Evolutionary conservation across 306 rosid species (phyloP).

Genomic region (Prunus mira): DNA sequence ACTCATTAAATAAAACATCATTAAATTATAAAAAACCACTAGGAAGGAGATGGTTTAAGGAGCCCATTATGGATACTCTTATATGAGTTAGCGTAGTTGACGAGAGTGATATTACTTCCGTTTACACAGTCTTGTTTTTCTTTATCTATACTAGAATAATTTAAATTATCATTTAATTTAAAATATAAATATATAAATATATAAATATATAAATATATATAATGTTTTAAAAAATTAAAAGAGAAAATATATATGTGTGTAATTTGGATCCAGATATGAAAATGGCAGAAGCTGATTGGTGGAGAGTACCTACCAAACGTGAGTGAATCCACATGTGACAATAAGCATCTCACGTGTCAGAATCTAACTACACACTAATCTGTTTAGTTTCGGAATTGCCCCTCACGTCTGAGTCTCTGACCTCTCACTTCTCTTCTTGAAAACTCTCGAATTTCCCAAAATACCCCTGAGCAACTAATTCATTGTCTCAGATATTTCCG

Average conservation of each 20-base stretch:
- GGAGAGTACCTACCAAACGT: neutral
- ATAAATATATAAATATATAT: no score
- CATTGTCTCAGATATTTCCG: neutral
- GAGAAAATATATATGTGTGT: neutral
- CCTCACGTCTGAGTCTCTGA: neutral
- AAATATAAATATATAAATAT: no score
- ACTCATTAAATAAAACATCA: no score
- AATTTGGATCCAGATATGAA: neutral
- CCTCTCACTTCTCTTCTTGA: neutral
- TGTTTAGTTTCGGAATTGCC: neutral
- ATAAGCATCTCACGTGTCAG: slow-evolving; percentile 8
- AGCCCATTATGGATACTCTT: no score
- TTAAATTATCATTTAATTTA: no score
- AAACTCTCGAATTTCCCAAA: slow-evolving; percentile 20
- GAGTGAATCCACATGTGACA: neutral
- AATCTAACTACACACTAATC: no score
- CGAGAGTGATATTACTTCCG: no score
- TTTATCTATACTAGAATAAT: no score
- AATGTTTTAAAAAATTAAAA: neutral
- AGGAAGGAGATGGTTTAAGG: no score
- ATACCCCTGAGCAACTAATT: slow-evolving; percentile 23
- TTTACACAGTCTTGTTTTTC: no score
- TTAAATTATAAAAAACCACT: no score
- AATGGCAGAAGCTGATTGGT: slow-evolving; percentile 8
- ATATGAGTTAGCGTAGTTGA: no score